phyloP scores from a whole-genome alignment of 78 protist genomes.

The Chrysochromulina tobinii region DNA sequence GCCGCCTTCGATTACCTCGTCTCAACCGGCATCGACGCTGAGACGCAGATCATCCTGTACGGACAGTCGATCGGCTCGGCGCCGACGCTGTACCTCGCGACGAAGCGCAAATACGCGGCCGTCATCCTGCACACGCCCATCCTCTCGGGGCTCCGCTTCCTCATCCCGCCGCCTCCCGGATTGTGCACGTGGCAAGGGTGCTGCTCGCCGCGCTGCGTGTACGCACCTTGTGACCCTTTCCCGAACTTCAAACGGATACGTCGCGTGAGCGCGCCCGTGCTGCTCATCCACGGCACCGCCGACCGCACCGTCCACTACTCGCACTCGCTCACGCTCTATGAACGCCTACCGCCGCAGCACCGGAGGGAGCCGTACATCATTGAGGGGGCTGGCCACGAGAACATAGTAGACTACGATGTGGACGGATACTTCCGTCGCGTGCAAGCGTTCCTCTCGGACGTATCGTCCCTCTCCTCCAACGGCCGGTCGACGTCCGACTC shows the following conservation, averaged over 20 bases:
- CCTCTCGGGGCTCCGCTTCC: neutral
- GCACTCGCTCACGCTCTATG: neutral
- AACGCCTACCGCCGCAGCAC: neutral
- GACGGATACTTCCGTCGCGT: neutral
- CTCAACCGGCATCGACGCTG: neutral
- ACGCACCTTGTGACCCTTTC: neutral
- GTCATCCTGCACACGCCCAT: neutral
- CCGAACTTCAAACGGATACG: neutral
- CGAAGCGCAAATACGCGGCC: neutral
- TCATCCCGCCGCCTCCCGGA: neutral
- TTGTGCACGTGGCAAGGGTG: neutral
- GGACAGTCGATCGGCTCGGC: neutral
- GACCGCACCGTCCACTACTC: neutral
- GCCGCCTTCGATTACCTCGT: neutral
- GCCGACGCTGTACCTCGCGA: constrained; percentile 2
- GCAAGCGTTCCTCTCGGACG: neutral
- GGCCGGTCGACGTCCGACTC: too few relatives aligned
- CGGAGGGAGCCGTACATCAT: neutral
- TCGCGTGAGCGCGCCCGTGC: neutral
- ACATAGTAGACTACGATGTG: neutral
- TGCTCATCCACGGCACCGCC: neutral
- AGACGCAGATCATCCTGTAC: neutral
- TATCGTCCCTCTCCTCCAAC: too few relatives aligned
- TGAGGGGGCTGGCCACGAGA: neutral
- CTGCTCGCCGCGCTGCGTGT: neutral